phyloP scores from a whole-genome alignment of 2,329 filamentous ascomycete species.

The Claviceps quebecensis region DNA sequence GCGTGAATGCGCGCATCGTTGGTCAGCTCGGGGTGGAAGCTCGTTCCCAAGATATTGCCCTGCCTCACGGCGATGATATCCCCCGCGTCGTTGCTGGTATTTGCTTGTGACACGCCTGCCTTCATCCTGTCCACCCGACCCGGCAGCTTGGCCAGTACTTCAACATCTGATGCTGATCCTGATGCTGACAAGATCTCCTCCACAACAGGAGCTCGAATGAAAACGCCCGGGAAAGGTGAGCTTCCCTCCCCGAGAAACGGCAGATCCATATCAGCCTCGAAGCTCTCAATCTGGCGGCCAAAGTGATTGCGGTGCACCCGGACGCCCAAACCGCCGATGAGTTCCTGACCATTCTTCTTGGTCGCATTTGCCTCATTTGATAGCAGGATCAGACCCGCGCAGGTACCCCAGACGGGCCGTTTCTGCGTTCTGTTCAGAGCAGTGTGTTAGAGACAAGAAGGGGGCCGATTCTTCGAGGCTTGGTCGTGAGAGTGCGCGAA shows the following conservation, averaged over 20 bases:
- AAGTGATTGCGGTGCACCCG: conserved; percentile 91
- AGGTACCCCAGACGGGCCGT: conserved; percentile 89
- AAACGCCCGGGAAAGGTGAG: conserved; percentile 60
- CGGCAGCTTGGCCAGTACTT: conserved; percentile 38
- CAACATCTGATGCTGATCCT: conserved; percentile 20
- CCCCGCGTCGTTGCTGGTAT: conserved; percentile 32
- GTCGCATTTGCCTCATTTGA: conserved; percentile 77
- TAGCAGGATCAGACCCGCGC: conserved; percentile 83
- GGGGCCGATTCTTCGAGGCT: too few relatives aligned
- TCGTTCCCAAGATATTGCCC: conserved; percentile 85
- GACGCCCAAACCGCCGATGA: conserved; percentile 84
- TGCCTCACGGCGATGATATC: conserved; percentile 84
- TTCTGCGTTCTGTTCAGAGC: conserved; percentile 42
- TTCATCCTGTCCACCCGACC: conserved; percentile 24
- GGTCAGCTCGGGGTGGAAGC: conserved; percentile 91
- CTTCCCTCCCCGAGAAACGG: conserved; percentile 43
- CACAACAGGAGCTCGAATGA: conserved; percentile 89
- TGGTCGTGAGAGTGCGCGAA: not conserved
- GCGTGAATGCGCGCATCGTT: conserved; percentile 75
- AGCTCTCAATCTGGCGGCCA: conserved; percentile 83
- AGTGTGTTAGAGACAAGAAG: not conserved
- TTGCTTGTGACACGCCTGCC: conserved; percentile 22
- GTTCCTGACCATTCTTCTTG: conserved; percentile 81
- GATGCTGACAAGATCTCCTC: conserved; percentile 54
- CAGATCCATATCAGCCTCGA: conserved; percentile 60